Evolutionary conservation across 2,329 filamentous ascomycete species (phyloP), one percentile per base, ranked within the genome.

Genomic region (Drechslera avenae): DNA sequence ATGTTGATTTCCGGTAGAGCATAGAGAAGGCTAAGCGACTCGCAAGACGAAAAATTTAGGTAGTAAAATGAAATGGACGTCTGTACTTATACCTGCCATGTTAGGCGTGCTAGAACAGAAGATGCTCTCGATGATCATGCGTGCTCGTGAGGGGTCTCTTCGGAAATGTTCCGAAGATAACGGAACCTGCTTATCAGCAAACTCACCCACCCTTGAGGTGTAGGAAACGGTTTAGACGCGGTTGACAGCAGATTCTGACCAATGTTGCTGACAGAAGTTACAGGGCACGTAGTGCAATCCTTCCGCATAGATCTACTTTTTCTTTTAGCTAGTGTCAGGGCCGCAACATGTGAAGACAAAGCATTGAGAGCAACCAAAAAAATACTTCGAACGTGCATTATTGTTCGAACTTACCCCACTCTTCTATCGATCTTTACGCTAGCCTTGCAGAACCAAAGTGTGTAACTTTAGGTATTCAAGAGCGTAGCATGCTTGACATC

Each of bases 401-500:
- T 12, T 9, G 9, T 12, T 8, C 21, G 21, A 23, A 3, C 12
- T 9, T 28, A 28, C 26, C 26, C 26, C 26, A 10, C 26, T 28
- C 26, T 28, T 9, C 26, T 2, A 17, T n/a, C n/a, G n/a, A n/a
- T n/a, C n/a, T n/a, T n/a, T n/a, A n/a, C n/a, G n/a, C n/a, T n/a
- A n/a, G n/a, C n/a, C n/a, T n/a, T n/a, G n/a, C n/a, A n/a, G n/a
- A n/a, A n/a, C n/a, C n/a, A n/a, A n/a, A n/a, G n/a, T n/a, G n/a
- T n/a, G n/a, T n/a, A n/a, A 31, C 14, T 12, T 51, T 32, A 57
- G 5, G 65, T 46, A 17, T 62, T 54, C 16, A 68, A 2, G 10
- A 63, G 51, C 41, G 40, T 57, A 16, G 54, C 61, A 47, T 71
- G 67, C 53, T 55, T 68, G 23, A 69, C 53, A 28, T 72, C 66